Conservation (phyloP, 306 rosid genomes). For the Sesbania bispinosa region DNA sequence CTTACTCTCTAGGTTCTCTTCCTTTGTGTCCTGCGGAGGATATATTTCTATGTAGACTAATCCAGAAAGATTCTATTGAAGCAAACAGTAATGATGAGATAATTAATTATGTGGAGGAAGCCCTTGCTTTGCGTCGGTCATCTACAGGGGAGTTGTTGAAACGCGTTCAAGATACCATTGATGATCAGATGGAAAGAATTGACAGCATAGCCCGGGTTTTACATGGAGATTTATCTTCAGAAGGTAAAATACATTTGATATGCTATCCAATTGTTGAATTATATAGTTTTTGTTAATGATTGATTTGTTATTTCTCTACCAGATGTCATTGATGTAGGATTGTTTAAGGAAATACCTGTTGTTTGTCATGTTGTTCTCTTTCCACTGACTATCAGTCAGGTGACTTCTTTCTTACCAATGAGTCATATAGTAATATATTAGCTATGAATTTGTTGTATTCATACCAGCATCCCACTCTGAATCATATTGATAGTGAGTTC, state of each 20-base stretch:
- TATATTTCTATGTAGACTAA: constrained; percentile 77
- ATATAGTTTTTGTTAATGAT: background rate
- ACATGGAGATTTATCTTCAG: constrained; percentile 50
- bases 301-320: constrained; percentile 1
- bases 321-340: constrained; percentile 11
- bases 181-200: constrained; percentile 49
- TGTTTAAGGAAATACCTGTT: constrained; percentile 17
- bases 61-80: constrained; percentile 66
- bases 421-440: background rate
- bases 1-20: constrained; percentile 57
- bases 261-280: constrained; percentile 23
- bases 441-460: background rate
- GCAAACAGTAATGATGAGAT: constrained; percentile 39
- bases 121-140: constrained; percentile 64
- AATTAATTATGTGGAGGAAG: constrained; percentile 51
- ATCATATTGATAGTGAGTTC: background rate
- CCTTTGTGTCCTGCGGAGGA: constrained; percentile 73
- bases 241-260: constrained; percentile 59
- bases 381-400: too few species aligned
- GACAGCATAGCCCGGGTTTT: constrained; percentile 42
- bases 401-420: background rate
- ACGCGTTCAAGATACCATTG: constrained; percentile 49
- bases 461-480: background rate
- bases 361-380: too few species aligned
- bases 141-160: constrained; percentile 58